Evolutionary conservation across 2,329 filamentous ascomycete species (phyloP).

Genomic region (Phoma sp.): DNA sequence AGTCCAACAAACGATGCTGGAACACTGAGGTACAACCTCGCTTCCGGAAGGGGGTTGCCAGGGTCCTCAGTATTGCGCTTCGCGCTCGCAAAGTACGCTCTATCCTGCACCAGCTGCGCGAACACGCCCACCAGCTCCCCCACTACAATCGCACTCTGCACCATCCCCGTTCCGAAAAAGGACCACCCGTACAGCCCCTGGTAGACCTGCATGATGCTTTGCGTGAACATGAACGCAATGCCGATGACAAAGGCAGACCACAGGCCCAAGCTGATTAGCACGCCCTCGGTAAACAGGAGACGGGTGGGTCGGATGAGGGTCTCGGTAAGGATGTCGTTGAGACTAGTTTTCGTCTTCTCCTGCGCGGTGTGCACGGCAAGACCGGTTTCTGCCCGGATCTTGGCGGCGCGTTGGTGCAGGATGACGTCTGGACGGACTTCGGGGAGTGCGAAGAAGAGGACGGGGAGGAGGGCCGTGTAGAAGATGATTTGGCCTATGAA

Average conservation of each 20-base stretch:
- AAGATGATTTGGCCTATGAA: slow-evolving; percentile 55
- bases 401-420: slow-evolving; percentile 47
- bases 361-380: slow-evolving; percentile 39
- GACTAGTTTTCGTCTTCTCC: slow-evolving; percentile 43
- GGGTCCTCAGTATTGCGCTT: slow-evolving; percentile 47
- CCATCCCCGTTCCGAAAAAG: slow-evolving; percentile 52
- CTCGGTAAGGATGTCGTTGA: slow-evolving; percentile 42
- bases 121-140: slow-evolving; percentile 54
- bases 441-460: slow-evolving; percentile 51
- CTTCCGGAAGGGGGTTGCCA: slow-evolving; percentile 53
- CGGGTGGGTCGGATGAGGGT: slow-evolving; percentile 48
- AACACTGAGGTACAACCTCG: slow-evolving; percentile 53
- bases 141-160: slow-evolving; percentile 54
- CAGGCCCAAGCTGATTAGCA: slow-evolving; percentile 56
- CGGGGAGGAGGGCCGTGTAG: slow-evolving; percentile 52
- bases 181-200: slow-evolving; percentile 49
- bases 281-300: slow-evolving; percentile 58
- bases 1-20: slow-evolving; percentile 55
- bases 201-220: slow-evolving; percentile 55
- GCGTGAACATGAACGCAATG: slow-evolving; percentile 59
- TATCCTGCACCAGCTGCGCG: slow-evolving; percentile 44
- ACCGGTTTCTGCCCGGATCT: slow-evolving; percentile 38
- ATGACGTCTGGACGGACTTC: slow-evolving; percentile 58
- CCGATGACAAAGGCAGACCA: slow-evolving; percentile 58
- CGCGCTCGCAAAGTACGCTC: slow-evolving; percentile 52